Evolutionary conservation across 2,329 filamentous ascomycete genomes (phyloP), one percentile per base, ranked within the genome.

Genomic region (Geosmithia flava): DNA sequence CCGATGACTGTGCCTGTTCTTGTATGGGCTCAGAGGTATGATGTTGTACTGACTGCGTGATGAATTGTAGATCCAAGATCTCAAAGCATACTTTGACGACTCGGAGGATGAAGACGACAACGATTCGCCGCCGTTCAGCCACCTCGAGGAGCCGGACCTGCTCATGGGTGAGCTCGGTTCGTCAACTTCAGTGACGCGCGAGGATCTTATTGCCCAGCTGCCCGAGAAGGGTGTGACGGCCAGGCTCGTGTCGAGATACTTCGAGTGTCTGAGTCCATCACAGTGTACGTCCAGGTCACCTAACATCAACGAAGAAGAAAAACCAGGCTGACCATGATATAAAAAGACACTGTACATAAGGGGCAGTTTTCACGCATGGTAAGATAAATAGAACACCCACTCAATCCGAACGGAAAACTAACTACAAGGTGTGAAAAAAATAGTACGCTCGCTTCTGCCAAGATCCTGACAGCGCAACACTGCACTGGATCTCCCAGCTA

Each of bases 71-170:
- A 78, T 80, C 45, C 74, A 80, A 55, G 75, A 80, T 49, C 62
- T 80, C 8, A 78, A 78, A 58, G 67, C 63, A 48, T 80, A 76
- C 53, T 79, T 80, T 56, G 71, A 76, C 20, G 69, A 76, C 29
- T 58, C 68, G 1, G 64, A 70, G 5, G 62, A 65, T 2, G 52
- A 52, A 1, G 63, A 64, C 0, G 63, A 66, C 2, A 62, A 63
- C 10, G 40, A 48, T 16, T 56, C 62, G 20, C 59, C 58, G 20
- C 59, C 58, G 20, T 52, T 55, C 4, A 56, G 61, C n/a, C 64
- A 68, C 1, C 54, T 62, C 3, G 64, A 67, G 3, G 59, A 64
- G 5, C 59, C 66, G 7, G 71, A 74, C 37, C 51, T 72, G 48
- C 53, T 76, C 42, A 55, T 79, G 20, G 56, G 68, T 42, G 65